A percentile compares a stretch with the other conserved stretches of the same genome.
Conservation (phyloP, 371 early-diverging fungal genomes). For the Actinomortierella ambigua region DNA sequence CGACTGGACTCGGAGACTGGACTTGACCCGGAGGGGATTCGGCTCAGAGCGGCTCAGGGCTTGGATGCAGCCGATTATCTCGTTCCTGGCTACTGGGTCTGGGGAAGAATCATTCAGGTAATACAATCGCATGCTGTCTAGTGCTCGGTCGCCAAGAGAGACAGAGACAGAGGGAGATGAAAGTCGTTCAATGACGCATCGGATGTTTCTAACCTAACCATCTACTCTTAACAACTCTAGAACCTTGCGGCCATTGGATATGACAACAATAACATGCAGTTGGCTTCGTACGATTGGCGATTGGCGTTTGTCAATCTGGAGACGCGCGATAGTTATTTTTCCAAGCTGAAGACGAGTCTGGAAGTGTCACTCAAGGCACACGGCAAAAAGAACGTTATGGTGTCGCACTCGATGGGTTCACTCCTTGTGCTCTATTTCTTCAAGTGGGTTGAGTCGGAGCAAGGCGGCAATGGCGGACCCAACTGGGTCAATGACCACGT, state of each 20-base stretch:
- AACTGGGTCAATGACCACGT: constrained; percentile 87
- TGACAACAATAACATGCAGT: constrained; percentile 85
- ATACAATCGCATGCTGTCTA: constrained; percentile 11
- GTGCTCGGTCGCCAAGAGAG: background rate
- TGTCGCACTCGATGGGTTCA: constrained; percentile 72
- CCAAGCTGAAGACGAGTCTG: constrained; percentile 76
- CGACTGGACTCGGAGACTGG: constrained; percentile 85
- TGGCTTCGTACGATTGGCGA: constrained; percentile 96
- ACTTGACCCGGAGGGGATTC: constrained; percentile 83
- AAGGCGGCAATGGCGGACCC: constrained; percentile 77
- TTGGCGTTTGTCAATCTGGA: constrained; percentile 85
- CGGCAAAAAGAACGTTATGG: constrained; percentile 68
- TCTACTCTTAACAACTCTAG: too few relatives aligned
- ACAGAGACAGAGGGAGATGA: background rate
- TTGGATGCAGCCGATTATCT: constrained; percentile 94
- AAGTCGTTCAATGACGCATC: background rate
- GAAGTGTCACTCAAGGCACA: constrained; percentile 61
- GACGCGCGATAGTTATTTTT: constrained; percentile 84
- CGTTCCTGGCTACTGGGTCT: constrained; percentile 90
- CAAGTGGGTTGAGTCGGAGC: constrained; percentile 86
- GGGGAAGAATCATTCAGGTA: constrained; percentile 65
- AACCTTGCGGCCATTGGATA: constrained; percentile 90
- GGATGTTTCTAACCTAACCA: too few relatives aligned
- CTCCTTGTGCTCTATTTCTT: constrained; percentile 85
- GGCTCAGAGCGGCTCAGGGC: constrained; percentile 89